phyloP scores from a whole-genome alignment of 2,329 filamentous ascomycete genomes.

The Ilyonectria destructans region DNA sequence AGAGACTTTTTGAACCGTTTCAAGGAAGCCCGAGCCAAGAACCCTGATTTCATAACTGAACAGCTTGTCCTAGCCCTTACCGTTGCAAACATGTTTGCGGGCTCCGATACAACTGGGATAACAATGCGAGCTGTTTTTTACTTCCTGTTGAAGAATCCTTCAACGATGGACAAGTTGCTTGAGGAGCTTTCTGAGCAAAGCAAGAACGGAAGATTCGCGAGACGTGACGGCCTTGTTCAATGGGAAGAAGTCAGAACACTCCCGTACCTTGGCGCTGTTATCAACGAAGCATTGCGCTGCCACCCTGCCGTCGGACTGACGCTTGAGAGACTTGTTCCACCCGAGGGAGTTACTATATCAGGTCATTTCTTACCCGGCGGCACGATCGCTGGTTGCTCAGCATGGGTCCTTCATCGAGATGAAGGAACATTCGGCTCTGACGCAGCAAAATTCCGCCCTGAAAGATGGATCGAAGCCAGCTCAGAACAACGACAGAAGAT shows the following conservation, averaged over 20 bases:
- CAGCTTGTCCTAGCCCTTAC: slow-evolving; percentile 73
- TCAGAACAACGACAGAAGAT: slow-evolving; percentile 24
- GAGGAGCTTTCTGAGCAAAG: slow-evolving; percentile 74
- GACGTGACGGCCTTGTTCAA: slow-evolving; percentile 71
- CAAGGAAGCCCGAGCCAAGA: slow-evolving; percentile 75
- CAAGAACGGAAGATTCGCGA: slow-evolving; percentile 64
- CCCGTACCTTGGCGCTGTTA: slow-evolving; percentile 82
- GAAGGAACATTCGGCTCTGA: slow-evolving; percentile 76
- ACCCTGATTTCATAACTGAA: slow-evolving; percentile 80
- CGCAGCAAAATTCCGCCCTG: slow-evolving; percentile 60
- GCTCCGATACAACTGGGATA: slow-evolving; percentile 85
- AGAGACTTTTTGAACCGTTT: slow-evolving; percentile 80
- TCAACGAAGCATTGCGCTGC: slow-evolving; percentile 83
- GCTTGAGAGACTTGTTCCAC: slow-evolving; percentile 80
- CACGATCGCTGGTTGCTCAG: slow-evolving; percentile 81
- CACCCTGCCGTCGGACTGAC: slow-evolving; percentile 82
- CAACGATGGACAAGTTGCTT: neutral
- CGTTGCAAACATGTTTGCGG: slow-evolving; percentile 79
- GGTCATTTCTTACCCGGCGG: slow-evolving; percentile 76
- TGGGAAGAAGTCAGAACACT: slow-evolving; percentile 80
- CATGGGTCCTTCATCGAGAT: slow-evolving; percentile 72
- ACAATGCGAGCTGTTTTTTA: slow-evolving; percentile 81
- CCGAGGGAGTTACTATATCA: slow-evolving; percentile 71
- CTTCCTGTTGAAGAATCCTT: slow-evolving; percentile 76
- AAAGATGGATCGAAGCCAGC: slow-evolving; percentile 1